Evolutionary conservation across 202 grass and related monocot species (phyloP), one percentile per base, ranked within the genome.

Genomic region (Setaria viridis): DNA sequence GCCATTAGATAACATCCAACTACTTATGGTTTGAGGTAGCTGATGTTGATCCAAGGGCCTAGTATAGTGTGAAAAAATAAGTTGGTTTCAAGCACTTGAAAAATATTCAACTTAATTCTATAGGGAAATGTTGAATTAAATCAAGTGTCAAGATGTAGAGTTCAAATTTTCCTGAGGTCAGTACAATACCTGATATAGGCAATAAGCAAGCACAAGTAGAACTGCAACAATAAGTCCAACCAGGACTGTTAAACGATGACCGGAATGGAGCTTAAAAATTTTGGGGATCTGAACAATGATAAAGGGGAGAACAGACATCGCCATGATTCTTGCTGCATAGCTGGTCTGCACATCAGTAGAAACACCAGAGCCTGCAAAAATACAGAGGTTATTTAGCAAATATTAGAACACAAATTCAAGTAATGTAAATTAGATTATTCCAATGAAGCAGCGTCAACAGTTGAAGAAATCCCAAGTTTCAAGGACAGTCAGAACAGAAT

Each of bases 241-340:
- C 80, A 99, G 78, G 59, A 94, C 45, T 16, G 94, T 53, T 34
- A 99, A 70, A 70, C 66, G 85, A 19, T 91, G 86, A 58, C 88
- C 87, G 43, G 93, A 96, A 21, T 85, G 69, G 55, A 96, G 89
- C 80, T 87, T 91, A 80, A 99, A 88, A 88, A 94, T 72, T 87
- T 83, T 73, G 0, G 93, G 97, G 55, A 99, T 74, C 75, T 99
- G 93, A 66, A 96, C 94, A 85, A 99, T 83, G n/a, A 99, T 86
- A 75, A 99, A 99, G 15, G 97, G 97, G 47, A 96, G 39, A 66
- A 99, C 50, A 78, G 97, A 99, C 88, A 99, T 59, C 4, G 45
- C 69, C 97, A 99, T 96, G n/a, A 99, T 99, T 73, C 91, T 89
- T 83, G 97, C 90, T 32, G 97, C 92, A 81, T 91, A 89, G 79